Conservation (phyloP, 768 basidiomycete genomes). For the Hydnum rufescens region DNA sequence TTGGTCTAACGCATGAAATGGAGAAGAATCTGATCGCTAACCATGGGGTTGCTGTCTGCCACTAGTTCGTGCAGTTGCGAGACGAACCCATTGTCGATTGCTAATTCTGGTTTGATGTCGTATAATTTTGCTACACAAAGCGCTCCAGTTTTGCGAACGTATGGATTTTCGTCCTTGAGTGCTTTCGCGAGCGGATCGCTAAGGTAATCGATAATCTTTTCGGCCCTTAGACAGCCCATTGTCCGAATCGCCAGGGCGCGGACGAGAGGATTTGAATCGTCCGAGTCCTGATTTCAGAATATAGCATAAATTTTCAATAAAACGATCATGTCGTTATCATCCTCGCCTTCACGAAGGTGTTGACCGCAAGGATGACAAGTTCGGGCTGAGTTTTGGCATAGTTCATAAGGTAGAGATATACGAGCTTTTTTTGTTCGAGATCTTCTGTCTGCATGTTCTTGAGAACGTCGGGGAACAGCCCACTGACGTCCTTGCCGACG, state of each 20-base stretch:
- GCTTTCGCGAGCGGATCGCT: conserved; percentile 85
- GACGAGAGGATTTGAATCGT: conserved; percentile 91
- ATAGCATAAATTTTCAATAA: neutral
- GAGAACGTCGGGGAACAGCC: conserved; percentile 92
- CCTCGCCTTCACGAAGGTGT: conserved; percentile 68
- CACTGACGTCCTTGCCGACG: conserved; percentile 91
- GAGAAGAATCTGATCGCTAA: conserved; percentile 17
- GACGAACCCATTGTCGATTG: conserved; percentile 87
- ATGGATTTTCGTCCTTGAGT: conserved; percentile 88
- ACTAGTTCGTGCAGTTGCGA: conserved; percentile 83
- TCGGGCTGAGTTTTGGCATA: conserved; percentile 98
- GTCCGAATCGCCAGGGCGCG: conserved; percentile 92
- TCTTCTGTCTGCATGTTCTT: conserved; percentile 99
- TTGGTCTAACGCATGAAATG: neutral
- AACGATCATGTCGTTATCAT: neutral
- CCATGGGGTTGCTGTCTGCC: conserved; percentile 93
- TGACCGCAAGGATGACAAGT: conserved; percentile 95
- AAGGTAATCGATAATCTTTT: conserved; percentile 99
- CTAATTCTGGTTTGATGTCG: conserved; percentile 88
- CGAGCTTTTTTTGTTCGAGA: conserved; percentile 98
- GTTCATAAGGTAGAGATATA: conserved; percentile 99
- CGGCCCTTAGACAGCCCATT: conserved; percentile 91
- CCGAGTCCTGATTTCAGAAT: conserved; percentile 45
- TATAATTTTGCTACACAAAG: conserved; percentile 94
- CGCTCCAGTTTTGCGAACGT: conserved; percentile 95